These are phyloP conservation scores for Ulvella scutata DNA, from an alignment of 139 green algal species.

Conservation along the genomic window DNA sequence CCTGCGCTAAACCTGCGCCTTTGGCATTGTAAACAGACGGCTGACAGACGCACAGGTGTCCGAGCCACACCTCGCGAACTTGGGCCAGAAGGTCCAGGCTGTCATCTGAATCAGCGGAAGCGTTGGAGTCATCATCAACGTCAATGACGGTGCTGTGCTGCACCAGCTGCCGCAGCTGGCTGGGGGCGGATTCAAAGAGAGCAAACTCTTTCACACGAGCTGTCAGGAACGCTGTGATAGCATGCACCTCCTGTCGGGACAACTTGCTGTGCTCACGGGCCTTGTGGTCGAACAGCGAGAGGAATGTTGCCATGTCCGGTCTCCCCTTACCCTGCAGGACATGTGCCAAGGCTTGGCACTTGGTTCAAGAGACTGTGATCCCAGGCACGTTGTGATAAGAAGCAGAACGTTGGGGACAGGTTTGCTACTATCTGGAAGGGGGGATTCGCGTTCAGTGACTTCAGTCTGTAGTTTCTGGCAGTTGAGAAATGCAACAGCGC, in stretches of 20 bases:
- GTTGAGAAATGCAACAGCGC: too few species aligned
- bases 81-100: background rate
- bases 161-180: background rate
- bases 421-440: too few species aligned
- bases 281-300: slow-evolving; percentile 37
- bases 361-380: too few species aligned
- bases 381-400: too few species aligned
- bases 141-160: background rate
- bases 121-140: background rate
- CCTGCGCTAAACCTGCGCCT: too few species aligned
- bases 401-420: too few species aligned
- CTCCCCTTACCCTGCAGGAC: slow-evolving; percentile 3
- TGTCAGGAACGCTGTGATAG: slow-evolving; percentile 27
- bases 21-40: too few species aligned
- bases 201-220: slow-evolving; percentile 8
- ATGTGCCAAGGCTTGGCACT: too few species aligned
- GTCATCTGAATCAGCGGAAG: background rate
- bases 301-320: slow-evolving; percentile 18
- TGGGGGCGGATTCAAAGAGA: background rate
- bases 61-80: background rate
- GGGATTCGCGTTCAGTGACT: too few species aligned
- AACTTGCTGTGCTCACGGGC: slow-evolving; percentile 8
- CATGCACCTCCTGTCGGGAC: slow-evolving; percentile 21
- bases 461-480: too few species aligned
- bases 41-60: too few species aligned